Evolutionary conservation across 139 green algal genomes (phyloP).

Genomic region (Mesostigma viride): DNA sequence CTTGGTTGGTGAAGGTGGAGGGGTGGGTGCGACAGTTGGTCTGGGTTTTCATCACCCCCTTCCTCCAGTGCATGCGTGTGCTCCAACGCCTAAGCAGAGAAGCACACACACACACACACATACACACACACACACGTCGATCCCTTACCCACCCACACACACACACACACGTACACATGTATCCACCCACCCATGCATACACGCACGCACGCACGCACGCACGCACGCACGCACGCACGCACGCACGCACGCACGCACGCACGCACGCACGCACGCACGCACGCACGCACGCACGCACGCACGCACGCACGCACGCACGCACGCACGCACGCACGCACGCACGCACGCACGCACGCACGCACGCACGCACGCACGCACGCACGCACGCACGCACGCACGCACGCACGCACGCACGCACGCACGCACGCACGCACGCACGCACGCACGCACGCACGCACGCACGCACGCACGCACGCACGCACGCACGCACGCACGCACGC

Average conservation of each 20-base stretch:
- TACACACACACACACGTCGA: too few relatives aligned
- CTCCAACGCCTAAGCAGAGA: too few relatives aligned
- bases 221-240: background rate
- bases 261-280: background rate
- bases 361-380: slow-evolving; percentile 1
- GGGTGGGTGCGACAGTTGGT: too few relatives aligned
- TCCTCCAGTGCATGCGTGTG: too few relatives aligned
- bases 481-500: background rate
- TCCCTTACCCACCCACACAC: too few relatives aligned
- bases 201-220: slow-evolving; percentile 1
- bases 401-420: slow-evolving; percentile 3
- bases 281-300: slow-evolving; percentile 3
- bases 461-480: background rate
- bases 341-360: background rate
- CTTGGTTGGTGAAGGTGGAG: too few relatives aligned
- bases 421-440: slow-evolving; percentile 3
- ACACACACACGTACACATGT: too few relatives aligned
- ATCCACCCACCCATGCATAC: too few relatives aligned
- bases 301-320: background rate
- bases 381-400: background rate
- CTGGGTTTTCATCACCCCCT: too few relatives aligned
- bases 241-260: background rate
- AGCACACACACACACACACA: too few relatives aligned
- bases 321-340: background rate
- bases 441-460: slow-evolving; percentile 9